Evolutionary conservation across 2,329 filamentous ascomycete genomes (phyloP).

Genomic region (Pestalotiopsis sp.): DNA sequence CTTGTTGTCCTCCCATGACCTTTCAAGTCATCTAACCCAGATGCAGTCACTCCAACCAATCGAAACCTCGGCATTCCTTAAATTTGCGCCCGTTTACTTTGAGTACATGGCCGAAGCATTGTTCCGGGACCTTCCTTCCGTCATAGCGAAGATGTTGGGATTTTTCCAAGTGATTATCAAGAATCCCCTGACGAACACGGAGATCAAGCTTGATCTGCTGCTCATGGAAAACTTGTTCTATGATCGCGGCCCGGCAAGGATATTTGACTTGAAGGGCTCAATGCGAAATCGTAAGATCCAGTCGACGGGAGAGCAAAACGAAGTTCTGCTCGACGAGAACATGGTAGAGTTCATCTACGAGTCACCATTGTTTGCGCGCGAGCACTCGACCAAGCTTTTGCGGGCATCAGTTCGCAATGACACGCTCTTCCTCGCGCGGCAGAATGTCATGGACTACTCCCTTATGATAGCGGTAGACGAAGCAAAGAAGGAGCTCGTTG

Average conservation of each 20-base stretch:
- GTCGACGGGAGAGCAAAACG: constrained; percentile 91
- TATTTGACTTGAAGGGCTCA: constrained; percentile 94
- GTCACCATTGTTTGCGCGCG: constrained; percentile 88
- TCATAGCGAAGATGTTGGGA: constrained; percentile 98
- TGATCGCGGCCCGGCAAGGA: constrained; percentile 83
- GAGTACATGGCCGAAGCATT: constrained; percentile 94
- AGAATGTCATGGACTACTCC: constrained; percentile 99
- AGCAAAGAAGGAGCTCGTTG: constrained; percentile 82
- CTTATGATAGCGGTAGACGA: constrained; percentile 99
- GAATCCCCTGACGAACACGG: constrained; percentile 85
- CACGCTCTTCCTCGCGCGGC: constrained; percentile 88
- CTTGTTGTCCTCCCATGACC: constrained; percentile 51
- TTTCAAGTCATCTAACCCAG: constrained; percentile 30
- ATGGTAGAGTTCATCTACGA: constrained; percentile 99
- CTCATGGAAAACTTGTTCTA: constrained; percentile 99
- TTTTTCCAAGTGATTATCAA: constrained; percentile 98
- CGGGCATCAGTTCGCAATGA: constrained; percentile 96
- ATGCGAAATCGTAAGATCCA: constrained; percentile 99
- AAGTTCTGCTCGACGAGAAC: constrained; percentile 96
- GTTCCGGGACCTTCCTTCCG: constrained; percentile 91
- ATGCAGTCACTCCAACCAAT: constrained; percentile 78
- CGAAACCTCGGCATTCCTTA: constrained; percentile 90
- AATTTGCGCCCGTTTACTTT: constrained; percentile 96
- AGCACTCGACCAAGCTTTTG: constrained; percentile 93
- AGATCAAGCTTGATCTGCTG: constrained; percentile 91